Evolutionary conservation across 257 asterid species (phyloP).

Genomic region (Ajuga chamaepitys): DNA sequence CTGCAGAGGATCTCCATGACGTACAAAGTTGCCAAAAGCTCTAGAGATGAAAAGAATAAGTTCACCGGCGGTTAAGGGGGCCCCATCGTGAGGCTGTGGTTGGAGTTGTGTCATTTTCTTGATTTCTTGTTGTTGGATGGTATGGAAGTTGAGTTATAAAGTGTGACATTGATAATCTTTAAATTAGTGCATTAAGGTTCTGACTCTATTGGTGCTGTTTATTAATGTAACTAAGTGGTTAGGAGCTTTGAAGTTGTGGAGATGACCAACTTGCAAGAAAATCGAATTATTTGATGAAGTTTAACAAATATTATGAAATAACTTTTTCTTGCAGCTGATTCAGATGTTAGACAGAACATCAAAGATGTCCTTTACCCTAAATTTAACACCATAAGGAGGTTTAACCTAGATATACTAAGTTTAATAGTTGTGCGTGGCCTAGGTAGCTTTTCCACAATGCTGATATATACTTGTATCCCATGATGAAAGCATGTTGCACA

Average conservation of each 20-base stretch:
- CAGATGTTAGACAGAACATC: no score
- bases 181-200: slow-evolving; percentile 6
- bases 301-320: no score
- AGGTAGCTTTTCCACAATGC: no score
- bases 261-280: not conserved
- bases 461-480: no score
- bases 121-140: slow-evolving; percentile 5
- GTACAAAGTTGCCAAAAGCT: not conserved
- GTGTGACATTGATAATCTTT: slow-evolving; percentile 4
- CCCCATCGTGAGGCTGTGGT: not conserved
- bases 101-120: not conserved
- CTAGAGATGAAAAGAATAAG: not conserved
- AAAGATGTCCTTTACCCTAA: no score
- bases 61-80: not conserved
- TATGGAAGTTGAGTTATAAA: slow-evolving; percentile 14
- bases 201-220: not conserved
- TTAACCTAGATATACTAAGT: no score
- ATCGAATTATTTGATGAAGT: no score
- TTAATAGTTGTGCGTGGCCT: no score
- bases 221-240: not conserved
- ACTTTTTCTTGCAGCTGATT: no score
- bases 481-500: no score
- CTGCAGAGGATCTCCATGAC: no score
- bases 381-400: no score
- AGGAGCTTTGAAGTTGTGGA: not conserved